Percentiles rank a stretch among this genome's conserved stretches.
Evolutionary conservation across 345 rosid genomes (phyloP).

Genomic region (Boechera stricta): DNA sequence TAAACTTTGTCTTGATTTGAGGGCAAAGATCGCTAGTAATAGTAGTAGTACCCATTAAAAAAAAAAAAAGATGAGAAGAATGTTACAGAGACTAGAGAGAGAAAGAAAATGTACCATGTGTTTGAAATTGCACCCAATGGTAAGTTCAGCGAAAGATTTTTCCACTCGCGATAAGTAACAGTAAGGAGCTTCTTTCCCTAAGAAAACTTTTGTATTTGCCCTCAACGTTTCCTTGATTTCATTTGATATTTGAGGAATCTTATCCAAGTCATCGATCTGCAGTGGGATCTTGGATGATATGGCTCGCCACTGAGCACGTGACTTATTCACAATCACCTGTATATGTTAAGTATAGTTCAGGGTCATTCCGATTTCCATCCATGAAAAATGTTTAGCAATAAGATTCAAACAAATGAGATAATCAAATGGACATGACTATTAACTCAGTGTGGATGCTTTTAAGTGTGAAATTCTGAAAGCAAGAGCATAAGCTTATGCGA

Average conservation of each 20-base stretch:
- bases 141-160: constrained; percentile 70
- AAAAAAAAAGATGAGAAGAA: neutral
- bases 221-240: constrained; percentile 71
- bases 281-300: constrained; percentile 69
- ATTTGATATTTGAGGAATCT: constrained; percentile 70
- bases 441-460: neutral
- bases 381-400: constrained; percentile 5
- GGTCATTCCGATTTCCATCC: constrained; percentile 1
- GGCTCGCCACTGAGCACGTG: constrained; percentile 83
- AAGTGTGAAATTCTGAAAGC: neutral
- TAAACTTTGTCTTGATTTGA: neutral
- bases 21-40: neutral
- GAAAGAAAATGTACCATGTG: constrained; percentile 58
- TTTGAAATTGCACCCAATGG: constrained; percentile 85
- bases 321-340: constrained; percentile 88
- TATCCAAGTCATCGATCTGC: constrained; percentile 67
- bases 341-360: constrained; percentile 4
- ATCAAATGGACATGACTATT: neutral
- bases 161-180: constrained; percentile 81
- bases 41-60: neutral
- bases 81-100: neutral
- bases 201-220: constrained; percentile 69
- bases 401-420: constrained; percentile 3
- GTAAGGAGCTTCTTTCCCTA: constrained; percentile 83
- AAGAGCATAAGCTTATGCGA: neutral